Base-by-base conservation (phyloP, 2,329 filamentous ascomycete species). In the Herpotrichia juniperi region DNA sequence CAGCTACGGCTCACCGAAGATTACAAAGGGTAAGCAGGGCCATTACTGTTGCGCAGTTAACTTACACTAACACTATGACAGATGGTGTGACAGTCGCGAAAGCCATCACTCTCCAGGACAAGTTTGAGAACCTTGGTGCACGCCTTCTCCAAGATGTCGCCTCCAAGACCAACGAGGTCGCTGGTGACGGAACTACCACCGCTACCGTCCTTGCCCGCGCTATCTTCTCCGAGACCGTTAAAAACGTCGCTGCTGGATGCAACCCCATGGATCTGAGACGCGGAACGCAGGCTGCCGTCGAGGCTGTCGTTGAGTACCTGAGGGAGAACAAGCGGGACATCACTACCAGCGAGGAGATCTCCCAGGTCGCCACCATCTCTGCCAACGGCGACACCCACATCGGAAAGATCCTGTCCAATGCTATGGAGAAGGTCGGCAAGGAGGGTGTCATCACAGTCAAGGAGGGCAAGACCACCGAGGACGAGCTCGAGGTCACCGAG, bases 371-470 rank as follows among this genome's bases (percentile, higher is more conserved):
- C 62, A 97, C 94, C 68, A 99, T 99, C 81, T 93, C 88, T 67
- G 94, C 94, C 77, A 99, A 99, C 80, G 94, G 94, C 66, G 94
- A 99, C 75, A 87, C 86, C 53, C 93, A 97, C 80, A 91, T 99
- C 71, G 94, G 94, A 69, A 88, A 91, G 80, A 86, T 99, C 74
- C 94, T 99, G 76, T 93, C 94, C 74, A 97, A 87, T 74, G 94
- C 94, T 67, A 99, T 99, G 94, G 94, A 99, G 86, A 96, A 96
- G 86, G 94, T 99, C 60, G 94, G 94, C 79, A 99, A 99, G 86
- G 94, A 99, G 83, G 94, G 94, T 83, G 94, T 99, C 73, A 99
- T 99, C 78, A 99, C 94, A 53, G 93, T 97, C 74, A 99, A 99
- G 89, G 94, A 99, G 85, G 94, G 94, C 76, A 99, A 97, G 89